Conservation (phyloP, 345 rosid species). For the Pugionium cornutum region DNA sequence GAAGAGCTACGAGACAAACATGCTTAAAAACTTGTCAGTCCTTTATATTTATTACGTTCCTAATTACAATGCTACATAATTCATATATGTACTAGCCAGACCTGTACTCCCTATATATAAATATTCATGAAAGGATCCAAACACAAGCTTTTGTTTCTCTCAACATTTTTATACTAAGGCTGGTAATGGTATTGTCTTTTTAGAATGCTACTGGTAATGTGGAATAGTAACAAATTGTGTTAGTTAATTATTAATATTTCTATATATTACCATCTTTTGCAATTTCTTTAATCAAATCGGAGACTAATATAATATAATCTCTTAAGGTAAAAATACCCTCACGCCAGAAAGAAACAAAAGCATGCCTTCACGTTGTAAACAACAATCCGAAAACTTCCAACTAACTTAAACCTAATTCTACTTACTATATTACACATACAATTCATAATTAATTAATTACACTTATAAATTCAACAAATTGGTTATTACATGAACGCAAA, state of each 20-base stretch:
- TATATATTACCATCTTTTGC: too few relatives aligned
- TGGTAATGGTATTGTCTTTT: too few relatives aligned
- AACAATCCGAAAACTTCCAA: conserved; percentile 38
- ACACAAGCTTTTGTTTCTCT: too few relatives aligned
- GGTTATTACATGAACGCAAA: too few relatives aligned
- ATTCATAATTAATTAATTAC: background rate
- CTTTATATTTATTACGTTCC: conserved; percentile 42
- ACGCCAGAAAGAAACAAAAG: conserved; percentile 43
- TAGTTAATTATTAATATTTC: too few relatives aligned
- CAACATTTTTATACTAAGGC: too few relatives aligned
- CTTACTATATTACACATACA: conserved; percentile 1
- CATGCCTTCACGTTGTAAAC: conserved; percentile 37
- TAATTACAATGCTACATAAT: conserved; percentile 46
- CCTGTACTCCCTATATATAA: conserved; percentile 24
- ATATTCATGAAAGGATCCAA: too few relatives aligned
- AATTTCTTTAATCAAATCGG: conserved; percentile 6
- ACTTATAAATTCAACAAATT: too few relatives aligned
- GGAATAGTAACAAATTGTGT: too few relatives aligned
- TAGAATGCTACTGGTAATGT: too few relatives aligned
- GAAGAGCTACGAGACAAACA: conserved; percentile 44
- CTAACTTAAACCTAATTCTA: conserved; percentile 27
- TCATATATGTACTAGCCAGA: conserved; percentile 20
- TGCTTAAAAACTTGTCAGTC: conserved; percentile 40
- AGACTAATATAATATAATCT: background rate
- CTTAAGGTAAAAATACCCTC: conserved; percentile 22